phyloP scores from a whole-genome alignment of 1,284 basidiomycete species.

The Dichomitus squalens region DNA sequence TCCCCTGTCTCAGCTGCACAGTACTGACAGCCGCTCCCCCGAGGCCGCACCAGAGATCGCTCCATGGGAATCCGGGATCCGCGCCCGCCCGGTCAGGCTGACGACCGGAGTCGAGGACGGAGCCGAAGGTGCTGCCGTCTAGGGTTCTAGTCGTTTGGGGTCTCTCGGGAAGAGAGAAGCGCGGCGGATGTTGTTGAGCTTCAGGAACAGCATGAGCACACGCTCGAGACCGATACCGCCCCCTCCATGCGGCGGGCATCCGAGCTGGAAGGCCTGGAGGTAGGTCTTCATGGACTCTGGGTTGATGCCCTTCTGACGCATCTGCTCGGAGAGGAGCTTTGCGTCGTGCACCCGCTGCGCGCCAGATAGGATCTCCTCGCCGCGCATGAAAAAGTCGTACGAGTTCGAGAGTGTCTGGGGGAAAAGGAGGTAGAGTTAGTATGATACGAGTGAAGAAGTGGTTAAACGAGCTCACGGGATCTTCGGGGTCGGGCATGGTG shows the following conservation, averaged over 20 bases:
- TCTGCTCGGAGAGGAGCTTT: slow-evolving; percentile 78
- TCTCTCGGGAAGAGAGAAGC: slow-evolving; percentile 96
- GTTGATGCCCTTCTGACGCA: slow-evolving; percentile 82
- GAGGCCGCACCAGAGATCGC: neutral
- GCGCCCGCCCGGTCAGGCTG: neutral
- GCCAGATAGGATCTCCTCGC: slow-evolving; percentile 97
- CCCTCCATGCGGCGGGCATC: slow-evolving; percentile 88
- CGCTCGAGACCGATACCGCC: slow-evolving; percentile 92
- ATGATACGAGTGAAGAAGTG: slow-evolving; percentile 29
- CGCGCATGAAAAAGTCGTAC: slow-evolving; percentile 99
- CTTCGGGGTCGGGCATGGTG: slow-evolving; percentile 93
- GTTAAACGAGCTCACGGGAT: slow-evolving; percentile 56
- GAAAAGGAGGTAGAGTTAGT: slow-evolving; percentile 8
- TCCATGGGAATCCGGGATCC: neutral
- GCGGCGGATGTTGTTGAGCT: slow-evolving; percentile 93
- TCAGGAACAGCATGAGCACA: slow-evolving; percentile 94
- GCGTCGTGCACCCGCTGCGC: slow-evolving; percentile 98
- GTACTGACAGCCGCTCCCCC: neutral
- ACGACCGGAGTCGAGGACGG: neutral
- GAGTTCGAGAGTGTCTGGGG: slow-evolving; percentile 89
- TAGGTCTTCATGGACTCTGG: slow-evolving; percentile 90
- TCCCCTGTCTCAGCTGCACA: neutral
- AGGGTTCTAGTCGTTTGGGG: slow-evolving; percentile 81
- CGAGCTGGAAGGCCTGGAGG: slow-evolving; percentile 92
- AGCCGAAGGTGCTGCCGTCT: slow-evolving; percentile 29